phyloP scores from a whole-genome alignment of 208 protist genomes.

The Acanthamoeba castellanii region DNA sequence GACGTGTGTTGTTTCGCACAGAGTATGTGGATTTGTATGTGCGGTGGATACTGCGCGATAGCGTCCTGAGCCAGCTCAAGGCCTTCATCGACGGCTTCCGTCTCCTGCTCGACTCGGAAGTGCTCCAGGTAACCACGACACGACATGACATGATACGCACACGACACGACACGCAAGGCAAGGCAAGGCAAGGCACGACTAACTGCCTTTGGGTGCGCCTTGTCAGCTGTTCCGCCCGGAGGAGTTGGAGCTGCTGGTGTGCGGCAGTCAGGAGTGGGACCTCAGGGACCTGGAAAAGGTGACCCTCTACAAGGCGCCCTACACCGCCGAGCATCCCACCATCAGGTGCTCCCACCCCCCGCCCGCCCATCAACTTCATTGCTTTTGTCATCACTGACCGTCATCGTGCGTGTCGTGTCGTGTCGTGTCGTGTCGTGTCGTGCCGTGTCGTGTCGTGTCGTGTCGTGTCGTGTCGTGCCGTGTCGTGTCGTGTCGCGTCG shows the following conservation, averaged over 20 bases:
- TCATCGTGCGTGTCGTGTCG: background rate
- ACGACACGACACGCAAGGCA: background rate
- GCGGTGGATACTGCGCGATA: constrained; percentile 18
- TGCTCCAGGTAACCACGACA: background rate
- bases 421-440: too few species aligned
- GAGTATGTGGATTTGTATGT: constrained; percentile 30
- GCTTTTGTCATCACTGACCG: background rate
- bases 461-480: too few species aligned
- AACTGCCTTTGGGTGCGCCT: background rate
- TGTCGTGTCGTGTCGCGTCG: background rate
- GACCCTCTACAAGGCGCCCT: constrained; percentile 82
- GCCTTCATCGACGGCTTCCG: constrained; percentile 52
- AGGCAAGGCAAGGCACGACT: too few species aligned
- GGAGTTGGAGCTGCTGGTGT: constrained; percentile 80
- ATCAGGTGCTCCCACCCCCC: constrained; percentile 70
- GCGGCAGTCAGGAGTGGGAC: constrained; percentile 82
- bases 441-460: too few species aligned
- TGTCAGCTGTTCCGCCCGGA: constrained; percentile 29
- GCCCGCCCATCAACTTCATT: background rate
- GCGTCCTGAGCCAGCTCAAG: background rate
- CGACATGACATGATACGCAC: too few species aligned
- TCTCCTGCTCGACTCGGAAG: background rate
- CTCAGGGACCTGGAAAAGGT: constrained; percentile 80
- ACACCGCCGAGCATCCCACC: constrained; percentile 73
- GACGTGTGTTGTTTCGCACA: background rate